Evolutionary conservation across 495 filamentous ascomycete genomes (phyloP), one percentile per base, ranked within the genome.

Genomic region (Rhypophila decipiens): DNA sequence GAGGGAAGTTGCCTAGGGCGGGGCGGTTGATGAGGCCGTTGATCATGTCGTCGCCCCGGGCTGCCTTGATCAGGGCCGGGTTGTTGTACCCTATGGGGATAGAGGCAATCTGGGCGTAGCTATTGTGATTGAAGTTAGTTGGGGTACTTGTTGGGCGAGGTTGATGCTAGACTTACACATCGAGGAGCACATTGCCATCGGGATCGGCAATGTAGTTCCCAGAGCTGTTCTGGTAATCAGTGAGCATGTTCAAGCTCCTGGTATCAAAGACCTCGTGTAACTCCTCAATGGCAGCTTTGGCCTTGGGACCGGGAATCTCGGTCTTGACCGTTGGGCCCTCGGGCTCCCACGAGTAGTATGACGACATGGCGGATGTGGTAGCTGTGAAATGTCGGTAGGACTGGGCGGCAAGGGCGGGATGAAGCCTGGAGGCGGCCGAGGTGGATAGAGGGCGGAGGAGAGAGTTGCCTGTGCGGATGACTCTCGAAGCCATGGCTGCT

Each of bases 81-180:
- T 98, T 98, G 78, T 88, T 95, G 79, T 98, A 98, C 41, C 93
- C 93, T 47, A 98, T 75, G 23, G 91, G 91, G 62, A 98, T 98
- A 20, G 91, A 96, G 55, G 93, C 93, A 60, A 97, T 97, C 70
- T 97, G 91, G 35, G 90, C 86, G 53, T 93, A 93, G 48, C 85
- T 88, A 47, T 39, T 43, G 52, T 46, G 24, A 38, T 44, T 22
- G 8, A 15, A 17, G 41, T 29, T 10, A 27, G 24, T 13, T 18
- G 18, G 20, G 13, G 3, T 11, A 23, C 22, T 1, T 9, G 18
- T 10, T 19, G 19, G 19, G 24, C 15, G 23, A 44, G 9, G 34
- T 5, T 3, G 37, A 8, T 24, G 24, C 4, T 23, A 5, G 21
- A 78, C 82, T 67, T 78, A 87, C 83, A 88, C 84, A 69, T 90